A percentile compares a stretch with the other conserved stretches of the same genome.
These are phyloP conservation scores for Erigeron canadensis DNA, from an alignment of 129 eudicot species.

Conservation along the genomic window DNA sequence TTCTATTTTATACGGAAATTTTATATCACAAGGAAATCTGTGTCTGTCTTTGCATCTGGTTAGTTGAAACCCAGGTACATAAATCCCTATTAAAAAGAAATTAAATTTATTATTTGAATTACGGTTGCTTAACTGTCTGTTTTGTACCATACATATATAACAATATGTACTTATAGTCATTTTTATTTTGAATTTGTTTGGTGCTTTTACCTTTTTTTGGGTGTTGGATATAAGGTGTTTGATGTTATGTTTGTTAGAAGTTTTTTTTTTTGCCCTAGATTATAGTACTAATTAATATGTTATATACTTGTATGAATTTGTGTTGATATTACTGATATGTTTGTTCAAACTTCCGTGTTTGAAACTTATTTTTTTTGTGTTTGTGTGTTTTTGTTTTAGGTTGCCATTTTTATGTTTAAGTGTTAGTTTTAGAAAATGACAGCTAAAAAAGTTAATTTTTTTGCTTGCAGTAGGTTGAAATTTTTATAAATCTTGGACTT, in stretches of 20 bases:
- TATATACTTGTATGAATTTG: neutral
- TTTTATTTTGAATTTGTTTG: neutral
- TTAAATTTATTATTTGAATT: too few relatives aligned
- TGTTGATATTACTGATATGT: neutral
- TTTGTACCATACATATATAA: neutral
- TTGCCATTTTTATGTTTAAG: neutral
- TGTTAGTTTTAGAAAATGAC: neutral
- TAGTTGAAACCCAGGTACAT: too few relatives aligned
- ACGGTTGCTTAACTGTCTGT: too few relatives aligned
- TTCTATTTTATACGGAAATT: too few relatives aligned
- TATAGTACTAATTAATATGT: too few relatives aligned
- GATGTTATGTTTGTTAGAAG: constrained; percentile 18
- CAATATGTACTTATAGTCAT: neutral
- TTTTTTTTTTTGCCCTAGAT: neutral
- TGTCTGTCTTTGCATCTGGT: too few relatives aligned
- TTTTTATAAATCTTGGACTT: neutral
- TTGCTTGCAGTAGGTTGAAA: constrained; percentile 10
- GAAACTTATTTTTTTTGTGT: neutral
- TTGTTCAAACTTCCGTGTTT: neutral
- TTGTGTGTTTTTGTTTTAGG: neutral
- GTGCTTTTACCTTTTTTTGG: neutral
- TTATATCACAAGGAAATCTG: too few relatives aligned
- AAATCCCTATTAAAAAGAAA: too few relatives aligned
- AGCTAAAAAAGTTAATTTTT: neutral
- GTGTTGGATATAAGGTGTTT: constrained; percentile 18